Evolutionary conservation across 257 asterid genomes (phyloP), one percentile per base, ranked within the genome.

Genomic region (Gentiana straminea): DNA sequence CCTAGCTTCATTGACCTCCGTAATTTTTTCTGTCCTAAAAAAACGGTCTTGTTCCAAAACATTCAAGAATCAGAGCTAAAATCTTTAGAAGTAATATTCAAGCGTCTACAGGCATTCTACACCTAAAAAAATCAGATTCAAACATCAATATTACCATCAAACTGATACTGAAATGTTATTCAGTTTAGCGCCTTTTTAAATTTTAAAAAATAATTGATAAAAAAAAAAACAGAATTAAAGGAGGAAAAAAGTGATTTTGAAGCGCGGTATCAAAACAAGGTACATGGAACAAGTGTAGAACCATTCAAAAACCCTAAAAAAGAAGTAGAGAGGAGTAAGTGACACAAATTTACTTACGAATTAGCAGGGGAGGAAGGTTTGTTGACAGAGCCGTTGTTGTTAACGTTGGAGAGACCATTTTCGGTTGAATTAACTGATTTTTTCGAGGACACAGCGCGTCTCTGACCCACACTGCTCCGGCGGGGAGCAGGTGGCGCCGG

Each of bases 311-410:
- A 33, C 36, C 44, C 39, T 5, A 59, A 15, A 39, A 54, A 59
- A 5, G 24, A 13, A 59, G 56, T 1, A 15, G 39, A 49, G 52
- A 32, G 36, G 51, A 13, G 11, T 32, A 12, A 35, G 11, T 49
- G 55, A 12, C 57, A 57, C 5, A 15, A 24, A 13, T 45, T 49
- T 66, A 54, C 84, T 72, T 68, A 84, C 94, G 82, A 71, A 65
- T 68, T 63, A 13, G 78, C 57, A 61, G 84, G 89, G 49, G 94
- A 84, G 44, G 74, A 7, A 33, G 89, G 78, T 64, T 77, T 84
- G 43, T 73, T 57, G 44, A 63, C 68, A 63, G 73, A 41, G 35
- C 79, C 89, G 68, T 62, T 72, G 46, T 39, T 46, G 53, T 57
- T 56, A 32, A 52, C 55, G 64, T 58, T 61, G 59, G 79, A 35